These are phyloP conservation scores for Fusarium tuaranense DNA, from an alignment of 2,329 filamentous ascomycete genomes.

Conservation along the genomic window DNA sequence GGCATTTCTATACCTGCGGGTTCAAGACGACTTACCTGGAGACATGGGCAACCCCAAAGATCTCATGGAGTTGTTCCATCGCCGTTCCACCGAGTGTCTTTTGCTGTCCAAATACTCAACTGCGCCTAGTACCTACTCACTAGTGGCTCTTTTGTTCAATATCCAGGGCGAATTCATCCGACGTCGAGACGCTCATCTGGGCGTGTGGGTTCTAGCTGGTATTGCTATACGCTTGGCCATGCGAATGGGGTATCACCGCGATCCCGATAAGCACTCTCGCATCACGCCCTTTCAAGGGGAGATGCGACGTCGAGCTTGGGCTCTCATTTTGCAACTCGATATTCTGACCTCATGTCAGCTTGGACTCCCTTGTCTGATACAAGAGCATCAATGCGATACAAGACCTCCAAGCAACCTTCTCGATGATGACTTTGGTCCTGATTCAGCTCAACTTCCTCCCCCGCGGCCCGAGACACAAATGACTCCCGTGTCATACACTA, in stretches of 20 bases:
- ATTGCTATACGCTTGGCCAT: constrained; percentile 29
- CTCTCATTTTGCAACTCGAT: constrained; percentile 26
- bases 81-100: constrained; percentile 32
- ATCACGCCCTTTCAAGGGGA: constrained; percentile 31
- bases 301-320: constrained; percentile 35
- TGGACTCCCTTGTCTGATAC: constrained; percentile 24
- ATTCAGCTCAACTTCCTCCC: constrained; percentile 15
- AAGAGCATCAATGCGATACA: constrained; percentile 29
- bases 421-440: constrained; percentile 27
- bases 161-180: constrained; percentile 29
- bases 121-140: background rate
- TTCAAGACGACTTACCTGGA: constrained; percentile 19
- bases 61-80: constrained; percentile 21
- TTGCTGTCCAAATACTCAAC: constrained; percentile 31
- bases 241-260: constrained; percentile 39
- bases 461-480: constrained; percentile 22
- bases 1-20: constrained; percentile 24
- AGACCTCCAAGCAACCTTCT: constrained; percentile 20
- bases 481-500: constrained; percentile 21
- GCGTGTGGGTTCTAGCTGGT: constrained; percentile 27
- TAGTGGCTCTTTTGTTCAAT: constrained; percentile 32
- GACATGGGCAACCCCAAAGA: constrained; percentile 17
- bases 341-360: constrained; percentile 29
- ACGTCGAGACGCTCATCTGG: constrained; percentile 25
- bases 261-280: constrained; percentile 15